phyloP scores from a whole-genome alignment of 495 filamentous ascomycete genomes.

The Staphylotrichum tortipilum region DNA sequence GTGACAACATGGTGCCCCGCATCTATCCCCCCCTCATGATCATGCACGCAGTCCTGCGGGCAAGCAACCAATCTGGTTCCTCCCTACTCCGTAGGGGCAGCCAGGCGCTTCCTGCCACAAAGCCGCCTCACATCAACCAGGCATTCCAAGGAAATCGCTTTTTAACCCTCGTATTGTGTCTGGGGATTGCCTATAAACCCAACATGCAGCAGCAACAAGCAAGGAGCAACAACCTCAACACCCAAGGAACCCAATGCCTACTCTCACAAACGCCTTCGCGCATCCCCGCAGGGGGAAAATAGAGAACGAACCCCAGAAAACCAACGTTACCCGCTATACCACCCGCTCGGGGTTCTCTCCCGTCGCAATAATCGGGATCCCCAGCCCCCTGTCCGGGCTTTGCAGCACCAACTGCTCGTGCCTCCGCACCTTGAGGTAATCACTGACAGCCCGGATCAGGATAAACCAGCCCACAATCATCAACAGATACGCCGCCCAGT shows the following conservation, averaged over 20 bases:
- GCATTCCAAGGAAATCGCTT: too few relatives aligned
- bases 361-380: slow-evolving; percentile 79
- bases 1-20: background rate
- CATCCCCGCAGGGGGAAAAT: background rate
- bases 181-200: too few relatives aligned
- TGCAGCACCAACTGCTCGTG: slow-evolving; percentile 91
- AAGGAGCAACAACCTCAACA: too few relatives aligned
- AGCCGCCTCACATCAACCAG: background rate
- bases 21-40: background rate
- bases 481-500: slow-evolving; percentile 85
- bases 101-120: too few relatives aligned
- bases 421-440: slow-evolving; percentile 75
- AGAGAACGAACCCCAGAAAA: background rate
- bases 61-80: too few relatives aligned
- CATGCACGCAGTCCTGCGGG: too few relatives aligned
- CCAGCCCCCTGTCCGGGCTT: slow-evolving; percentile 84
- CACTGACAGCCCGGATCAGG: slow-evolving; percentile 77
- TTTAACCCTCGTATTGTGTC: too few relatives aligned
- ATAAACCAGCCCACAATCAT: slow-evolving; percentile 99
- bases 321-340: slow-evolving; percentile 44
- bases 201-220: too few relatives aligned
- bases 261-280: background rate
- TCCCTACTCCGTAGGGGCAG: too few relatives aligned
- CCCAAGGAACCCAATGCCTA: too few relatives aligned
- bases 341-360: slow-evolving; percentile 75